Percentiles rank a stretch among this genome's conserved stretches.
Conservation (phyloP, 2,329 filamentous ascomycete genomes). For the Pseudocercospora vitis region DNA sequence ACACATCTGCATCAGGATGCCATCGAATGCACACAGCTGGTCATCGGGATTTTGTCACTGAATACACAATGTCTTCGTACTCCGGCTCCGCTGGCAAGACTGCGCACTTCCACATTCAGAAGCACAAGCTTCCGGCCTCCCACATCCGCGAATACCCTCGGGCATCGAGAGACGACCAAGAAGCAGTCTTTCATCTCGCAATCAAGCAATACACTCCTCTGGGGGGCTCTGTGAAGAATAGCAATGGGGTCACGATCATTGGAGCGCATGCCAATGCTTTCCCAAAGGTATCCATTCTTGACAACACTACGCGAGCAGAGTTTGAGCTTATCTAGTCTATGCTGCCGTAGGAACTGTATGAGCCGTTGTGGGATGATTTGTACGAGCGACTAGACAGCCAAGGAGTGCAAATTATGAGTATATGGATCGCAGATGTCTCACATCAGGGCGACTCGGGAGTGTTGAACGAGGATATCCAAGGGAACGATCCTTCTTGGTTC, state of each 20-base stretch:
- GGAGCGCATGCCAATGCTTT: conserved; percentile 90
- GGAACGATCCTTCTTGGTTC: conserved; percentile 18
- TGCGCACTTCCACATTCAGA: conserved; percentile 63
- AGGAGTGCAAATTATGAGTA: conserved; percentile 70
- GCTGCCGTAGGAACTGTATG: conserved; percentile 1
- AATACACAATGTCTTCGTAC: conserved; percentile 20
- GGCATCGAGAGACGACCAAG: conserved; percentile 69
- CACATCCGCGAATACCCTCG: conserved; percentile 81
- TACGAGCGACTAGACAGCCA: conserved; percentile 68
- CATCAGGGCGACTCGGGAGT: conserved; percentile 20
- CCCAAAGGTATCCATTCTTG: conserved; percentile 91
- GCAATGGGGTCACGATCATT: conserved; percentile 81
- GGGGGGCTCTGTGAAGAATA: conserved; percentile 65
- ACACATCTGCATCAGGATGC: background rate
- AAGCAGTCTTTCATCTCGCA: conserved; percentile 70
- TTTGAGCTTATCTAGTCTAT: conserved; percentile 7
- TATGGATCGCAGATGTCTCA: conserved; percentile 68
- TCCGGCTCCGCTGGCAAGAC: conserved; percentile 12
- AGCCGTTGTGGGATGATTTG: conserved; percentile 61
- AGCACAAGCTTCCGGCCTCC: conserved; percentile 71
- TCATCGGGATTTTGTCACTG: background rate
- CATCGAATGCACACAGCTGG: background rate
- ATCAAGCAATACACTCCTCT: conserved; percentile 87
- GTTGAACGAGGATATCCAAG: conserved; percentile 21
- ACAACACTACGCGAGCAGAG: conserved; percentile 40